A percentile compares a stretch with the other conserved stretches of the same genome.
phyloP scores from a whole-genome alignment of 2,329 filamentous ascomycete genomes.

The Cyphellophora attinorum region DNA sequence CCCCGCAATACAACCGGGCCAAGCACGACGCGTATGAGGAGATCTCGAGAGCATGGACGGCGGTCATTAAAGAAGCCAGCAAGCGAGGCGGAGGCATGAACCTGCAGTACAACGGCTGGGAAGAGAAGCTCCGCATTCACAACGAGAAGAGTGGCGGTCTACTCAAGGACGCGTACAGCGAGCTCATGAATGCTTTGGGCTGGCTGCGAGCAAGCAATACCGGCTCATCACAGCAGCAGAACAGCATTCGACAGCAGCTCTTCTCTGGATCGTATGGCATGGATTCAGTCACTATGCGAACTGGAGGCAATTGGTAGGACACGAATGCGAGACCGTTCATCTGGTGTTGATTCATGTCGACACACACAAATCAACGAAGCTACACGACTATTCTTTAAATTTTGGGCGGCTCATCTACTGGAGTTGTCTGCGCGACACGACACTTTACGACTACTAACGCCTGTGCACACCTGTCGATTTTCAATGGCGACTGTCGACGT shows the following conservation, averaged over 20 bases:
- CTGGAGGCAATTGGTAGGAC: conserved; percentile 16
- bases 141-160: conserved; percentile 78
- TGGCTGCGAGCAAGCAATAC: conserved; percentile 56
- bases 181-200: conserved; percentile 63
- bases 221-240: conserved; percentile 16
- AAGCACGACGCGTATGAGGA: conserved; percentile 96
- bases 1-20: conserved; percentile 76
- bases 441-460: too few species aligned
- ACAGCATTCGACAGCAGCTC: conserved; percentile 46
- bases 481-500: too few species aligned
- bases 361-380: too few species aligned
- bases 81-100: conserved; percentile 88
- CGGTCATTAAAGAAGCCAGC: conserved; percentile 81
- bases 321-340: too few species aligned
- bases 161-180: conserved; percentile 68
- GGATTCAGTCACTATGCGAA: conserved; percentile 22
- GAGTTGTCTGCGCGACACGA: too few species aligned
- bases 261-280: conserved; percentile 48
- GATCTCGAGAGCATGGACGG: conserved; percentile 83
- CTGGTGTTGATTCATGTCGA: too few species aligned
- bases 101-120: conserved; percentile 84
- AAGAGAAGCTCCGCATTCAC: conserved; percentile 76
- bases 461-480: too few species aligned
- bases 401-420: too few species aligned
- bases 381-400: too few species aligned